Evolutionary conservation across 1,284 basidiomycete species (phyloP).

Genomic region (Cryptococcus neoformans): DNA sequence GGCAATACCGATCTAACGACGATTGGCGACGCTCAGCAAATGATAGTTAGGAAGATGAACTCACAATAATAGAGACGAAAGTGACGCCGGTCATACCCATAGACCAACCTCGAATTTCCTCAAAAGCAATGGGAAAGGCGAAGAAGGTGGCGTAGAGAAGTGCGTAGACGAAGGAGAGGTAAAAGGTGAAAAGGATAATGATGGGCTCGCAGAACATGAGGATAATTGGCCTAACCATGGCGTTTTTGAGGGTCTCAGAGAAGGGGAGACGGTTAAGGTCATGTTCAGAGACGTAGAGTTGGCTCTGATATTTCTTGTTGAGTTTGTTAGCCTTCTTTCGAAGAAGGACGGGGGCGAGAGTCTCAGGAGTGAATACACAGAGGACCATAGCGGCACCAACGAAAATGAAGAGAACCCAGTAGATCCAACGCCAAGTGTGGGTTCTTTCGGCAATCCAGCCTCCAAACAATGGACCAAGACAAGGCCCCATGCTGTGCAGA

Average conservation of each 20-base stretch:
- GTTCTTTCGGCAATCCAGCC: slow-evolving; percentile 45
- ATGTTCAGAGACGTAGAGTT: slow-evolving; percentile 41
- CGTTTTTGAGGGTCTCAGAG: slow-evolving; percentile 38
- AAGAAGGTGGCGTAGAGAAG: slow-evolving; percentile 46
- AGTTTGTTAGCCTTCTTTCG: slow-evolving; percentile 42
- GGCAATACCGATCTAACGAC: slow-evolving; percentile 31
- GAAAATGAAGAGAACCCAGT: slow-evolving; percentile 50
- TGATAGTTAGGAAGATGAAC: neutral
- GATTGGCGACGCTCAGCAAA: neutral
- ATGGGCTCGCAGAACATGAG: slow-evolving; percentile 50
- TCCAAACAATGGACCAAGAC: slow-evolving; percentile 47
- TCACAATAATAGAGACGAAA: slow-evolving; percentile 43
- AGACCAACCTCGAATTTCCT: slow-evolving; percentile 45
- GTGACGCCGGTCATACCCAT: slow-evolving; percentile 44
- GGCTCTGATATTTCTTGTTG: slow-evolving; percentile 45
- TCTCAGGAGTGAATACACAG: slow-evolving; percentile 47
- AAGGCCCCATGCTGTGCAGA: slow-evolving; percentile 44
- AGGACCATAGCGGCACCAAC: slow-evolving; percentile 35
- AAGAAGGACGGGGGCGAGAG: slow-evolving; percentile 47
- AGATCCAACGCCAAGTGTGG: slow-evolving; percentile 50
- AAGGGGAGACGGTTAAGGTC: slow-evolving; percentile 35
- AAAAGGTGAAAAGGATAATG: slow-evolving; percentile 51
- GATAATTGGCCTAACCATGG: slow-evolving; percentile 47
- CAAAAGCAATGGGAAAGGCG: slow-evolving; percentile 46
- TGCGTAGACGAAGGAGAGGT: slow-evolving; percentile 52